These are phyloP conservation scores for Dioscorea zingiberensis DNA, from an alignment of 106 monocot genomes.

Conservation along the genomic window DNA sequence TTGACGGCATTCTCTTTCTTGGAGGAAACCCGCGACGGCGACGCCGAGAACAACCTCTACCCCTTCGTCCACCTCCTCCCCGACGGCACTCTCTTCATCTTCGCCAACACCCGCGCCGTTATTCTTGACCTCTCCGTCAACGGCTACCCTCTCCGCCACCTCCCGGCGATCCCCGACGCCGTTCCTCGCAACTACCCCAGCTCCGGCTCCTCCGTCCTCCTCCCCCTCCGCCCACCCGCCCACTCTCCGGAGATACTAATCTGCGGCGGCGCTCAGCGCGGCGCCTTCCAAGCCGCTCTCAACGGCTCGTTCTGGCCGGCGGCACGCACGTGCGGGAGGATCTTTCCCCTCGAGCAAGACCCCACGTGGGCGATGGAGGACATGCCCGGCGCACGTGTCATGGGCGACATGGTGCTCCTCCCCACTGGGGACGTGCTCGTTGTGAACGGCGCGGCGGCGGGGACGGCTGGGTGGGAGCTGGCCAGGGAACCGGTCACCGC, in stretches of 20 bases:
- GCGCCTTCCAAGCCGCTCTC: conserved; percentile 16
- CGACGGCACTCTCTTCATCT: conserved; percentile 39
- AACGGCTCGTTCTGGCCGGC: conserved; percentile 34
- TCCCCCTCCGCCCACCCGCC: conserved; percentile 19
- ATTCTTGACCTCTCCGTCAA: conserved; percentile 15
- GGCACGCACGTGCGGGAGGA: conserved; percentile 33
- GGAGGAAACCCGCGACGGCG: conserved; percentile 21
- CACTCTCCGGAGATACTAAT: conserved; percentile 40
- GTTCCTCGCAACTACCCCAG: conserved; percentile 41
- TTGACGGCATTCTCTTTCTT: conserved; percentile 22
- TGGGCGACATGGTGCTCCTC: conserved; percentile 64
- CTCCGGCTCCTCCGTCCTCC: conserved; percentile 45
- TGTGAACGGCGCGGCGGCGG: conserved; percentile 52
- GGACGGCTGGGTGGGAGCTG: conserved; percentile 71
- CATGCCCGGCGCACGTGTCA: conserved; percentile 47
- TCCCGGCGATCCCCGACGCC: conserved; percentile 20
- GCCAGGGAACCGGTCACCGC: conserved; percentile 39
- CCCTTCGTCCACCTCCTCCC: conserved; percentile 56
- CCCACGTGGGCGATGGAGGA: conserved; percentile 46
- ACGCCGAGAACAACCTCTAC: conserved; percentile 48
- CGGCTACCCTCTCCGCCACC: conserved; percentile 5
- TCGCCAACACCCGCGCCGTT: conserved; percentile 42
- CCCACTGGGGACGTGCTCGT: conserved; percentile 61
- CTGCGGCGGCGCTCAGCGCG: conserved; percentile 50
- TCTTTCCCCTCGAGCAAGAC: conserved; percentile 19